Conservation (phyloP, 192 early-diverging fungal species). For the Coemansia sp. region DNA sequence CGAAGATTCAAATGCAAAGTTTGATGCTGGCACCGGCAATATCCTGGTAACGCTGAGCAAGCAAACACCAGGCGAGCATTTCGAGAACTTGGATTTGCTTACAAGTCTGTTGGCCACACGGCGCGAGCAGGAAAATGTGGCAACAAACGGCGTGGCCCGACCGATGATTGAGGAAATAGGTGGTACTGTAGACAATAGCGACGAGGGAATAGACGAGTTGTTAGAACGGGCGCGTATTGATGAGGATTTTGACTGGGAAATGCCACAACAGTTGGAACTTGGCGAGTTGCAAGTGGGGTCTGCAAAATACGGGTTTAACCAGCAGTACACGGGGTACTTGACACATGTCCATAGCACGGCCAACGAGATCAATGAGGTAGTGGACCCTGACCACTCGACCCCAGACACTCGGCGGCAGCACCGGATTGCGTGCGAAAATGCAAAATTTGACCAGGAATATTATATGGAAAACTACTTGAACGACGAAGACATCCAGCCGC, state of each 20-base stretch:
- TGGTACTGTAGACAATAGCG: neutral
- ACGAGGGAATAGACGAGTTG: constrained; percentile 10
- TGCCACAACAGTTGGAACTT: constrained; percentile 65
- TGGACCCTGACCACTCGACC: constrained; percentile 56
- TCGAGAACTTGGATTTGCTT: constrained; percentile 86
- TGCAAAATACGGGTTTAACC: constrained; percentile 84
- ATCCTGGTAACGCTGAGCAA: constrained; percentile 79
- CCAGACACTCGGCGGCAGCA: constrained; percentile 56
- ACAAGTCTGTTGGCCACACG: constrained; percentile 76
- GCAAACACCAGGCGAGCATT: constrained; percentile 71
- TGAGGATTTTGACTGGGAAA: constrained; percentile 83
- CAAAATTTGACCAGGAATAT: constrained; percentile 88
- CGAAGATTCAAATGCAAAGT: constrained; percentile 74
- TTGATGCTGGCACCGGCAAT: constrained; percentile 76
- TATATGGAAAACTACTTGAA: constrained; percentile 87
- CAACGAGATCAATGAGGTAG: constrained; percentile 70
- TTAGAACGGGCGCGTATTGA: constrained; percentile 17
- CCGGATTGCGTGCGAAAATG: constrained; percentile 71
- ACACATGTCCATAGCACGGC: constrained; percentile 68
- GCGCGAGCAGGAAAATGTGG: constrained; percentile 41
- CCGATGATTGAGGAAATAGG: constrained; percentile 45
- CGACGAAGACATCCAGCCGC: constrained; percentile 78
- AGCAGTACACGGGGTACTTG: constrained; percentile 75
- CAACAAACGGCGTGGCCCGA: neutral
- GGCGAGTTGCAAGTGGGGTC: constrained; percentile 5